phyloP scores from a whole-genome alignment of 176 grass and related monocot species.

The Bothriochloa decipiens region DNA sequence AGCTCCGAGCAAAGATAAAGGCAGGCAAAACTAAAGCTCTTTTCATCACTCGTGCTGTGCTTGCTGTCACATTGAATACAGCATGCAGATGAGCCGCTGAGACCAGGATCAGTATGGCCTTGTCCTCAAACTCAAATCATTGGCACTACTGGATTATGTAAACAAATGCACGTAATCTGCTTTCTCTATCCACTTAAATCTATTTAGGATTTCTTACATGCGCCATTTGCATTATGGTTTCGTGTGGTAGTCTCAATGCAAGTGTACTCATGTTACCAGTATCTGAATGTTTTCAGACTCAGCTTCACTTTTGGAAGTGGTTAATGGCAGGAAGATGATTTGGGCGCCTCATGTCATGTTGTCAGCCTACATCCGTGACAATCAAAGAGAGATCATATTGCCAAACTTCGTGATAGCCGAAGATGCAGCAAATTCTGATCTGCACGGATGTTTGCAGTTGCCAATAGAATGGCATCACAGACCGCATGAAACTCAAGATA shows the following conservation, averaged over 20 bases:
- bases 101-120: background rate
- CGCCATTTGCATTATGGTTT: background rate
- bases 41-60: constrained; percentile 10
- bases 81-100: constrained; percentile 17
- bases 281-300: background rate
- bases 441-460: background rate
- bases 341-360: too few relatives aligned
- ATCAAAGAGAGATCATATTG: background rate
- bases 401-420: background rate
- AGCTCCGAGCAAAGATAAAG: constrained; percentile 42
- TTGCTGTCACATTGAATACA: constrained; percentile 17
- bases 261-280: background rate
- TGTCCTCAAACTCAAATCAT: background rate
- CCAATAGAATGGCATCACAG: background rate
- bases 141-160: background rate
- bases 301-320: background rate
- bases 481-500: background rate
- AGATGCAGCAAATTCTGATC: background rate
- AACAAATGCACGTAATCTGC: background rate
- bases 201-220: background rate
- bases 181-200: background rate
- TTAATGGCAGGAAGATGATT: background rate
- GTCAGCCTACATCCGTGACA: background rate
- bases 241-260: background rate
- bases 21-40: constrained; percentile 44